Base-by-base conservation (phyloP, 2,329 filamentous ascomycete species). In the Xylaria sp. region DNA sequence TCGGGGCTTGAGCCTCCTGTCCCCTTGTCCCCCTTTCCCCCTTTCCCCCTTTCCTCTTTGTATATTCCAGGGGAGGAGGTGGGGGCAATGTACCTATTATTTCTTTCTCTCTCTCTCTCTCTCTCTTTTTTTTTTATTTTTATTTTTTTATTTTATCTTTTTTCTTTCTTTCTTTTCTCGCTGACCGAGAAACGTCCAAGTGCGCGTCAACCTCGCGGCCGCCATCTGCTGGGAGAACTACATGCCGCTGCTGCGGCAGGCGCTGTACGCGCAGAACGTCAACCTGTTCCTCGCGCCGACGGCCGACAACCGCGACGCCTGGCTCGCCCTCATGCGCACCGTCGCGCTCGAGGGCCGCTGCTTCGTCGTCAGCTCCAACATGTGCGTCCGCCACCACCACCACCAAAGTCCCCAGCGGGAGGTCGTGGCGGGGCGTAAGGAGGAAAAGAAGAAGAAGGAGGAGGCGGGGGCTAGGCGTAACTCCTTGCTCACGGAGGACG, bases 151-250 rank as follows among this genome's bases (percentile, higher is more conserved):
- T n/a, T n/a, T n/a, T n/a, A n/a, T n/a, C n/a, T n/a, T n/a, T n/a
- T n/a, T n/a, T n/a, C n/a, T n/a, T n/a, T n/a, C n/a, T n/a, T n/a
- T n/a, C n/a, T n/a, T n/a, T n/a, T n/a, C n/a, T n/a, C n/a, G n/a
- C n/a, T n/a, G n/a, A n/a, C n/a, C n/a, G n/a, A n/a, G n/a, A n/a
- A n/a, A n/a, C n/a, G n/a, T n/a, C n/a, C n/a, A n/a, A n/a, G n/a
- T 92, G 2, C 86, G 85, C 59, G 74, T 97, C 56, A 93, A 90
- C 52, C 82, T 97, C 55, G 92, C 88, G 0, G 86, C 89, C 2
- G 93, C 92, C 2, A 95, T 97, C 62, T 96, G 92, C 78, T 97
- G 92, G 92, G 92, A 97, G 72, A 96, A 90, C 71, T 96, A 93
- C 75, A 97, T 96, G 92, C 92, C 92, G 0, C 76, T 97, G 17